Base-by-base conservation (phyloP, 2,329 filamentous ascomycete genomes). In the Cercospora janseana region DNA sequence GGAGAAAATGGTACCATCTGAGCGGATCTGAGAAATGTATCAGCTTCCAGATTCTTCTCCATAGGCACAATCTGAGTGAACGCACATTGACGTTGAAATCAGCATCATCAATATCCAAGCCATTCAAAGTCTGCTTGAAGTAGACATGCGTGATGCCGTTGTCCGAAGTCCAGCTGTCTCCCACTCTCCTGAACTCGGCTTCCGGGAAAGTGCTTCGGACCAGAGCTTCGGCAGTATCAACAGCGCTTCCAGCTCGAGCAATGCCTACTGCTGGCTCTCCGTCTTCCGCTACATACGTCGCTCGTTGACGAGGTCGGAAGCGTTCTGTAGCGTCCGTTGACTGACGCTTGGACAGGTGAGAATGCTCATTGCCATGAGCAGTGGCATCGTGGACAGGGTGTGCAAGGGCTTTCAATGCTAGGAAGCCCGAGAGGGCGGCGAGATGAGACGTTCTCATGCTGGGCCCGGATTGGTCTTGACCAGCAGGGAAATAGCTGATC, bases 81-180 rank as follows among this genome's bases (percentile, higher is more conserved):
- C 77, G 68, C 58, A 81, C 77, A 55, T 82, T 82, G 40, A 82
- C 77, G 44, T 81, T 81, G 59, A 81, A 80, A 60, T 80, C 77
- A 1, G 76, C 78, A 58, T 82, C 82, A 58, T 82, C 80, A 52
- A 83, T 75, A 53, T 82, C 80, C 18, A 82, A 62, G 1, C 75
- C 79, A 46, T 81, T 76, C 5, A 71, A 68, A 0, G 79, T 82
- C 66, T 83, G 80, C 66, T 78, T 79, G 61, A 82, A 80, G 63
- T 80, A 74, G 55, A 81, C 77, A 58, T 83, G 80, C 0, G 71
- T 72, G 52, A 83, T 70, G 6, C 79, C 79, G 46, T 80, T 80
- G 37, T 59, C 64, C n/a, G 79, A 73, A 8, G 78, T 69, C 42
- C 82, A 82, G 58, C 76, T 71, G 59, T 81, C 78, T 0, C 72